Base-by-base conservation (phyloP, 306 rosid species). In the Trichosanthes truncata region DNA sequence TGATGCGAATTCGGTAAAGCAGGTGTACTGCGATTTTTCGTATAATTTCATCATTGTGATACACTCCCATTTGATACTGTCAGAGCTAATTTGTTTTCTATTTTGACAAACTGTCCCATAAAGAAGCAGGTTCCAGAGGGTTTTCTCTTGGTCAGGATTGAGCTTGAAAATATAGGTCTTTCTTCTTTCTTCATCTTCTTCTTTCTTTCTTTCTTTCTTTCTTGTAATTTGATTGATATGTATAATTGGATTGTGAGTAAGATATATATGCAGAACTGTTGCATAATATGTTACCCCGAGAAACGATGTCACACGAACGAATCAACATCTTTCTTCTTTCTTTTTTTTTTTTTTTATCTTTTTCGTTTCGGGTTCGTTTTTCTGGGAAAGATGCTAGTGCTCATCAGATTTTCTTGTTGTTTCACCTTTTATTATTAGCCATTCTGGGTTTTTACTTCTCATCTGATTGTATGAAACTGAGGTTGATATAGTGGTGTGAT, bases 21-120 rank as follows among this genome's bases (percentile, higher is more conserved):
- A 82, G 87, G 81, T 81, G 79, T 79, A 62, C 55, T 73, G 76
- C 86, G 77, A 84, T 76, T 78, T 81, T 83, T 81, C 52, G 11
- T 78, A 56, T 65, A 53, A 48, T 82, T 89, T 81, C 79, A 46
- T 85, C 61, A 36, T 59, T 48, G 74, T 79, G 85, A 83, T 80
- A 85, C 59, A 73, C 60, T 73, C 78, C 57, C 25, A 73, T 73
- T 48, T 78, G 81, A 74, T 83, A 83, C 81, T 81, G 63, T 80
- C 85, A 88, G 89, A 79, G 90, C 91, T 86, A 88, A 84, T 87
- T 79, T 69, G 82, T 84, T 87, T 80, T 82, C 81, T 84, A 81
- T 80, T 82, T 86, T 84, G 62, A 78, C 84, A 87, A 84, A 88
- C 82, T 60, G 49, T 77, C 84, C 75, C 76, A 25, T 80, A 76